phyloP scores from a whole-genome alignment of 2,329 filamentous ascomycete genomes.

The Chrysoporthe puriensis region DNA sequence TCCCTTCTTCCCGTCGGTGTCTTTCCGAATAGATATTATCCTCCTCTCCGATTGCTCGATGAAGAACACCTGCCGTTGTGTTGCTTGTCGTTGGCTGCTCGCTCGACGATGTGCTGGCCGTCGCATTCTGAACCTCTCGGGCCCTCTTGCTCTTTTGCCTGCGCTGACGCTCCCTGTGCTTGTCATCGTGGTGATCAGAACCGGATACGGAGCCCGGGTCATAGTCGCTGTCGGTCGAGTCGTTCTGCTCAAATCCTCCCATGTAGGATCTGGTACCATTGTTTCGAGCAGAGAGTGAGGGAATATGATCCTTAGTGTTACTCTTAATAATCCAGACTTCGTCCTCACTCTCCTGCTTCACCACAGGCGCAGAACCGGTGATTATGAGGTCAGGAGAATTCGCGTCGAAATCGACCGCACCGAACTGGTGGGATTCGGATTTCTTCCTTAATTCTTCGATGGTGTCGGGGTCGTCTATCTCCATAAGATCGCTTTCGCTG shows the following conservation, averaged over 20 bases:
- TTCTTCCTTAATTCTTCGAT: background rate
- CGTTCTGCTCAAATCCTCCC: background rate
- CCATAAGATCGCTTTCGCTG: background rate
- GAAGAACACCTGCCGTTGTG: too few species aligned
- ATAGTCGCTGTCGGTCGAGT: background rate
- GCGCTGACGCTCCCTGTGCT: background rate
- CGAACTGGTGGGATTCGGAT: background rate
- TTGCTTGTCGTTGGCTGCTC: too few species aligned
- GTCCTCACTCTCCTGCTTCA: background rate
- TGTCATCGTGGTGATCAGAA: background rate
- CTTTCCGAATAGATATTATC: too few species aligned
- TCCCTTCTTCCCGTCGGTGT: too few species aligned
- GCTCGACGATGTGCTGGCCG: too few species aligned
- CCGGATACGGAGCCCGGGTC: background rate
- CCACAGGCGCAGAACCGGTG: background rate
- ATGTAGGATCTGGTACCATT: background rate
- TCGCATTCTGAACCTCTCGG: background rate
- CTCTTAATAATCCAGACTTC: background rate
- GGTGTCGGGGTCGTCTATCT: background rate
- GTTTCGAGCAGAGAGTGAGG: background rate
- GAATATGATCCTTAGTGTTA: background rate
- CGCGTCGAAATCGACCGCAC: background rate
- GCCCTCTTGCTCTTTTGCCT: background rate
- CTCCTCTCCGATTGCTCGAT: too few species aligned
- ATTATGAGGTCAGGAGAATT: background rate